Base-by-base conservation (phyloP, 352 stramenopile genomes). In the Phytophthora aleatoria region DNA sequence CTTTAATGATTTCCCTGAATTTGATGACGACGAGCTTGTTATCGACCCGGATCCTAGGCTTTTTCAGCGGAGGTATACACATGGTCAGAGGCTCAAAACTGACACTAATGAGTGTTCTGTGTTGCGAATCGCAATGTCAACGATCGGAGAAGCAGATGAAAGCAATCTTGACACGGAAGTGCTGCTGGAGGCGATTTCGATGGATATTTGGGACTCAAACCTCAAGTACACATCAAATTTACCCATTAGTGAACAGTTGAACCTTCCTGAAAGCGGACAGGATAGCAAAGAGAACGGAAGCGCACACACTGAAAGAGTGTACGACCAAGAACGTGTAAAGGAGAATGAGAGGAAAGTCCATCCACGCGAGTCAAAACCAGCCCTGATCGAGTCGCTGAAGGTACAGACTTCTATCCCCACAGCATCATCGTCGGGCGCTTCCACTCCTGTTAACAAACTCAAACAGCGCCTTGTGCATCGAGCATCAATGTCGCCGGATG, bases 161-260 rank as follows among this genome's bases (percentile, higher is more conserved):
- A 84, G 64, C 13, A 78, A 83, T 41, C 38, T 87, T 16, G 86
- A 94, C 39, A 79, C 85, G 0, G 88, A 96, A 64, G 85, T 96
- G 8, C 55, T 96, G 2, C 47, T 96, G 10, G 88, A 96, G 69
- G 88, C 88, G 2, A 96, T 96, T 44, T 88, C 88, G 12, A 92
- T 89, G 74, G 85, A 94, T 57, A 90, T 96, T 56, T 96, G 83
- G 79, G 81, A 91, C 49, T 85, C 82, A 10, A 87, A 89, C 24
- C 72, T 95, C 39, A 94, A 94, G 70, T 94, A 93, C 53, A 83
- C 79, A 15, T 93, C 88, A 11, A 94, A 92, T 53, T 63, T 93
- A 11, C 83, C 84, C 4, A 66, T 92, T 24, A 74, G 71, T 24
- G 68, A 92, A 50, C 84, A 93, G 30, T 50, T 93, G 26, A 81